phyloP scores from a whole-genome alignment of 2,329 filamentous ascomycete species.

The Fusarium caatingaense region DNA sequence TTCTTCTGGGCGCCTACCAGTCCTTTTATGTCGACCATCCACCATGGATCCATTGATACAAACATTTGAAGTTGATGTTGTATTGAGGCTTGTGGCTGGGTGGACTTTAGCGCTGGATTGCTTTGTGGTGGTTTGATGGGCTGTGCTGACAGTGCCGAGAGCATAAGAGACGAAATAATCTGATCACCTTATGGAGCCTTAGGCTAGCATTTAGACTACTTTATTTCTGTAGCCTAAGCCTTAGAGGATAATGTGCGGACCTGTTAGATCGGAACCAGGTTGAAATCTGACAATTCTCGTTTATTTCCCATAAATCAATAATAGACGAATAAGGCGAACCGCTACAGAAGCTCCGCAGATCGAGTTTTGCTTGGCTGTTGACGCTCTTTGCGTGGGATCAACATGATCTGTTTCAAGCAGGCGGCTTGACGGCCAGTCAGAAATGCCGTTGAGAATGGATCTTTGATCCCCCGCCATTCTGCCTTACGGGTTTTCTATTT shows the following conservation, averaged over 20 bases:
- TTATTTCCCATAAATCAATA: background rate
- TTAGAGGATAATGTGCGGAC: background rate
- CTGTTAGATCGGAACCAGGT: background rate
- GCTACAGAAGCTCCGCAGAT: background rate
- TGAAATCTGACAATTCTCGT: background rate
- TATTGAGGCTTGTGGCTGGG: conserved; percentile 15
- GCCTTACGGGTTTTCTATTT: conserved; percentile 29
- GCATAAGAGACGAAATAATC: background rate
- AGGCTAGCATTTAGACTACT: background rate
- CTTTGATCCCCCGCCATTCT: background rate
- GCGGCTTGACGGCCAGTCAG: conserved; percentile 3
- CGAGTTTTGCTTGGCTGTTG: background rate
- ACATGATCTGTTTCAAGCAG: conserved; percentile 12
- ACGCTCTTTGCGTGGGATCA: background rate
- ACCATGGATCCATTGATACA: background rate
- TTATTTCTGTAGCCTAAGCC: background rate
- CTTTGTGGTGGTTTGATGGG: conserved; percentile 7
- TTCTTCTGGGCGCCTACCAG: background rate
- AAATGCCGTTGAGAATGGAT: background rate
- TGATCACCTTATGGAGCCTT: background rate
- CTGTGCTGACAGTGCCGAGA: conserved; percentile 4
- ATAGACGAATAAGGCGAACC: background rate
- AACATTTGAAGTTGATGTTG: background rate
- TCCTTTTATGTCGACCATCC: conserved; percentile 31
- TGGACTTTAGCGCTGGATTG: conserved; percentile 13